These are phyloP conservation scores for Eucalyptus guilfoylei DNA, from an alignment of 345 rosid species.

Conservation along the genomic window DNA sequence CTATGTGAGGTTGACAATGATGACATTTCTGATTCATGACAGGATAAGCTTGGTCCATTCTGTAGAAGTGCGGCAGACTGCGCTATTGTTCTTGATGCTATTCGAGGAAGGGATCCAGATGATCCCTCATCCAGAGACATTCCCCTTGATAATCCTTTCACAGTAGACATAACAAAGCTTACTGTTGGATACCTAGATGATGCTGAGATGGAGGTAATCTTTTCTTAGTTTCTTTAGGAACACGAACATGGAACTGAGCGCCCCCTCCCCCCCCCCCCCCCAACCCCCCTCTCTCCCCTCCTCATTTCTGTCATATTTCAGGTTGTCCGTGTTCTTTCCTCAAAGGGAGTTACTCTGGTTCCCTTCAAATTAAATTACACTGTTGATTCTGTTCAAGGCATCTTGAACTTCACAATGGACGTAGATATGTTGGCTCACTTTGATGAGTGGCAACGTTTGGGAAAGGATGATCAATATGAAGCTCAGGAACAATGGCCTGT, in stretches of 20 bases:
- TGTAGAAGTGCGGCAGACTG: conserved; percentile 65
- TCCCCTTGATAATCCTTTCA: conserved; percentile 54
- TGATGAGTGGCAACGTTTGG: conserved; percentile 76
- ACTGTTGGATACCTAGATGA: conserved; percentile 79
- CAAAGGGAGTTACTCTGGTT: conserved; percentile 70
- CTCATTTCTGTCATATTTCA: not conserved
- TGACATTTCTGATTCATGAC: not conserved
- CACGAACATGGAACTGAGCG: not conserved
- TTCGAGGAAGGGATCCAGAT: conserved; percentile 68
- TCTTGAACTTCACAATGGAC: conserved; percentile 73
- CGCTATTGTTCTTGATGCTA: conserved; percentile 42
- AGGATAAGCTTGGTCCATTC: conserved; percentile 89
- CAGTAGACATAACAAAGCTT: conserved; percentile 60
- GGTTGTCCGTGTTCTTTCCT: conserved; percentile 62
- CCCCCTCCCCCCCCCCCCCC: not conserved
- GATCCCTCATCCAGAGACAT: conserved; percentile 77
- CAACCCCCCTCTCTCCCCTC: not conserved
- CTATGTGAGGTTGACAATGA: not conserved
- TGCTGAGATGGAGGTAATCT: conserved; percentile 80
- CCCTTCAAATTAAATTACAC: conserved; percentile 68
- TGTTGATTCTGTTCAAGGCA: conserved; percentile 75
- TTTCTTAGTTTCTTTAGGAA: not conserved
- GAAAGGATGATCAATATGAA: conserved; percentile 60
- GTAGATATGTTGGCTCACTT: conserved; percentile 83
- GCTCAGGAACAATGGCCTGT: conserved; percentile 91